These are phyloP conservation scores for Amanita pseudoporphyria DNA, from an alignment of 768 basidiomycete species.

Conservation along the genomic window DNA sequence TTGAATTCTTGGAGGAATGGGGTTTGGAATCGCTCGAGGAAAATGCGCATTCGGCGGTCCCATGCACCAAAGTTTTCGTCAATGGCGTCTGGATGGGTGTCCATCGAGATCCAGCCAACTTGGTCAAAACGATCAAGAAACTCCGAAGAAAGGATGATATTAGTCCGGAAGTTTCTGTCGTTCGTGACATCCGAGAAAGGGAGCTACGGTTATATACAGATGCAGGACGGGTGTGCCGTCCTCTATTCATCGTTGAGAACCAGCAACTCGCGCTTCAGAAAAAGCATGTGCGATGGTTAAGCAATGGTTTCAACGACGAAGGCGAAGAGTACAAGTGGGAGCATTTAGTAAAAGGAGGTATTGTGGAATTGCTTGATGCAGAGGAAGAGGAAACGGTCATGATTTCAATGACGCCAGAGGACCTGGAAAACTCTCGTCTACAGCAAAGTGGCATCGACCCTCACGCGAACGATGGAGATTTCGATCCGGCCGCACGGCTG, in stretches of 20 bases:
- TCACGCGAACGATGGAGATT: constrained; percentile 54
- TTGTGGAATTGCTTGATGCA: constrained; percentile 92
- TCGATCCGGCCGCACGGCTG: constrained; percentile 80
- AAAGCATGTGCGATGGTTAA: constrained; percentile 72
- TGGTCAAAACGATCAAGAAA: constrained; percentile 90
- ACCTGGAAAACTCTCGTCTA: constrained; percentile 76
- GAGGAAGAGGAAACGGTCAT: constrained; percentile 99
- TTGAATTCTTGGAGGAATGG: constrained; percentile 99
- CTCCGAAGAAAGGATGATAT: constrained; percentile 92
- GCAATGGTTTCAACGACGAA: constrained; percentile 46
- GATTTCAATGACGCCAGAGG: constrained; percentile 98
- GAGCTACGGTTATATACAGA: constrained; percentile 95
- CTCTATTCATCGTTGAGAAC: constrained; percentile 92
- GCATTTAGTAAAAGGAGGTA: constrained; percentile 73
- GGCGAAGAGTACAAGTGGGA: constrained; percentile 77
- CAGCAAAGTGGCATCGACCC: constrained; percentile 51
- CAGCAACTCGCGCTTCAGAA: constrained; percentile 79
- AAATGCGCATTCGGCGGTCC: constrained; percentile 75
- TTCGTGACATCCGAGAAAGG: constrained; percentile 93
- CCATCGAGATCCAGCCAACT: constrained; percentile 86
- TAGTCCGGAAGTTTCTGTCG: constrained; percentile 92
- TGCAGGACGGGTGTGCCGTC: constrained; percentile 93
- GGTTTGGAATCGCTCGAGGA: constrained; percentile 93
- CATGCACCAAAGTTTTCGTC: constrained; percentile 94
- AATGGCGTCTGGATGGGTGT: constrained; percentile 99